Evolutionary conservation across 805 yeast species (phyloP), one percentile per base, ranked within the genome.

Genomic region (Peterozyma xylosa): DNA sequence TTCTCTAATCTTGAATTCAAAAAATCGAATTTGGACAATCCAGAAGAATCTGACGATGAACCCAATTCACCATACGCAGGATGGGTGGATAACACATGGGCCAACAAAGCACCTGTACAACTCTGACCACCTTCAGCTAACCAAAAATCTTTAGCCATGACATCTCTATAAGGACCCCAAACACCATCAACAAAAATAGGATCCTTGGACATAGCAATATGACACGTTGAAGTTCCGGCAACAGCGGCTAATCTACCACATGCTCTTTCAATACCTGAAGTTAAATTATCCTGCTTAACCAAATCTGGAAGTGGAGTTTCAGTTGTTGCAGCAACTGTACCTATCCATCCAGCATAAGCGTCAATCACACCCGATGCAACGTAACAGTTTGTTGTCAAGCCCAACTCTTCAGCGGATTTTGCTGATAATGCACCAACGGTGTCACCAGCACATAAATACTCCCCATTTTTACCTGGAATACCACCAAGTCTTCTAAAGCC

Each of bases 51-150:
- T 0, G 96, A 80, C 33, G 77, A 64, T 47, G 72, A 74, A 11
- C 78, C 74, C 43, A 91, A 72, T 56, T 86, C 88, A 2, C 78
- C 68, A 53, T 80, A 80, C 0, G 98, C 95, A 0, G 97, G 96
- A 59, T 93, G 98, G 9, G 86, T 82, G 11, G 86, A 73, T 48
- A 93, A 64, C 13, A 91, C 91, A 62, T 87, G 95, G 2, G 93
- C 91, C 50, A 93, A 72, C 35, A 93, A 73, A 30, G 95, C 96
- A 53, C 99, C 99, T 2, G 99, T 93, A 59, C 96, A 86, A 13
- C 95, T 83, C 63, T 93, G 99, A n/a, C 99, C 99, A 58, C 99
- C 99, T 66, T 93, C 99, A 11, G 98, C 96, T 50, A 90, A 72
- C 98, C 98, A 93, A 56, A 71, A 82, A 5, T 81, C 88, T 29